These are phyloP conservation scores for Atkinsonella hypoxylon DNA, from an alignment of 2,329 filamentous ascomycete genomes.

Conservation along the genomic window DNA sequence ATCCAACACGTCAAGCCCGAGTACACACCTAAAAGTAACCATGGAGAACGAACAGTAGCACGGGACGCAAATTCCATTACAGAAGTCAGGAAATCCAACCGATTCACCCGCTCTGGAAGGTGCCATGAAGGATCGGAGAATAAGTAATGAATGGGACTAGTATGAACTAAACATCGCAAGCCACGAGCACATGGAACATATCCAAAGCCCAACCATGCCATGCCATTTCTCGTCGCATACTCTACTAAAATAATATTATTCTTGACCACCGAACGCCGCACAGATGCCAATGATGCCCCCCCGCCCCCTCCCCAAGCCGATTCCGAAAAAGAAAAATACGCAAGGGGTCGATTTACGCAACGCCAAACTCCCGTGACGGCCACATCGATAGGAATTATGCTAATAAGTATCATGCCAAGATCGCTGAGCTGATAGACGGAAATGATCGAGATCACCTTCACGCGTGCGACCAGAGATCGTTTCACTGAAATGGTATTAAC, in stretches of 20 bases:
- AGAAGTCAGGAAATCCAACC: slow-evolving; percentile 1
- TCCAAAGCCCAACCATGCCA: too few species aligned
- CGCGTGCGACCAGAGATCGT: not conserved
- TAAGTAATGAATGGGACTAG: slow-evolving; percentile 39
- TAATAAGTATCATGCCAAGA: slow-evolving; percentile 48
- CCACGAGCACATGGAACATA: not conserved
- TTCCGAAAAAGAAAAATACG: slow-evolving; percentile 46
- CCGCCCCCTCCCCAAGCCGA: too few species aligned
- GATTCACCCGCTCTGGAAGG: slow-evolving; percentile 16
- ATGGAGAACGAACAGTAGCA: too few species aligned
- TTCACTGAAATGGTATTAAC: not conserved
- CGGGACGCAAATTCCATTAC: not conserved
- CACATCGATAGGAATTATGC: slow-evolving; percentile 49
- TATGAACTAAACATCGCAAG: slow-evolving; percentile 4
- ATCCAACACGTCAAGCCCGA: too few species aligned
- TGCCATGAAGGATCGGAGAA: slow-evolving; percentile 17
- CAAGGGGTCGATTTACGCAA: slow-evolving; percentile 57
- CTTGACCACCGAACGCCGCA: slow-evolving; percentile 2
- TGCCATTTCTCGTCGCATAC: too few species aligned
- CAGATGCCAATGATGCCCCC: slow-evolving; percentile 55
- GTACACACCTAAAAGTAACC: too few species aligned
- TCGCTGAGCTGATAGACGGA: slow-evolving; percentile 38
- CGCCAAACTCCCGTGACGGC: slow-evolving; percentile 51
- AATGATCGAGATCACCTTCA: slow-evolving; percentile 10
- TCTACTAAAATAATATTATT: too few species aligned